phyloP scores from a whole-genome alignment of 2,329 filamentous ascomycete genomes.

The Xylariaceae sp. region DNA sequence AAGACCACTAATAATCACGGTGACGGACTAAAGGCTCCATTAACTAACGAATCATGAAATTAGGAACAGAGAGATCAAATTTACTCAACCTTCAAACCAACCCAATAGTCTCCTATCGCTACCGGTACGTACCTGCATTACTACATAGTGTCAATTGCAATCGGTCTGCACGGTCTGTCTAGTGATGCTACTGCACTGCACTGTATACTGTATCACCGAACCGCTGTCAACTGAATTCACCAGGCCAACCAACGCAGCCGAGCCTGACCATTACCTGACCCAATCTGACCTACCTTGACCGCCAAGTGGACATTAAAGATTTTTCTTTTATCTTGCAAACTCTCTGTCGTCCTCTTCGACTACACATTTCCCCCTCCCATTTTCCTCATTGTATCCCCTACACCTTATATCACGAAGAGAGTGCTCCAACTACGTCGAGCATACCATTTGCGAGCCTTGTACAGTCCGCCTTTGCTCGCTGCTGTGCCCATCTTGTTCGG shows the following conservation, averaged over 20 bases:
- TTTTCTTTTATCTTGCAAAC: constrained; percentile 14
- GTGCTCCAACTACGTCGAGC: background rate
- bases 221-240: constrained; percentile 17
- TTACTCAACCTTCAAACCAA: no score
- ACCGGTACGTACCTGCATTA: background rate
- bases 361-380: background rate
- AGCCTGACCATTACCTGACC: background rate
- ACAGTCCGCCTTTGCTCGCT: background rate
- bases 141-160: background rate
- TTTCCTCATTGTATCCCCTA: background rate
- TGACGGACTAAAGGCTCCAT: no score
- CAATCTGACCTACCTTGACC: constrained; percentile 12
- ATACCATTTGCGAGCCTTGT: constrained; percentile 3
- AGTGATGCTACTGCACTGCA: no score
- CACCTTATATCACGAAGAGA: background rate
- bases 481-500: background rate
- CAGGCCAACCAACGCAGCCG: constrained; percentile 27
- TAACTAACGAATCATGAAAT: no score
- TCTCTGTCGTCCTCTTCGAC: background rate
- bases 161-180: background rate
- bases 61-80: no score
- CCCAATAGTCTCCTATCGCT: no score
- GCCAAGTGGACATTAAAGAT: constrained; percentile 25
- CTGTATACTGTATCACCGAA: background rate
- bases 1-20: no score